Evolutionary conservation across 2,329 filamentous ascomycete species (phyloP).

Genomic region (Colletotrichum lindemuthianum): DNA sequence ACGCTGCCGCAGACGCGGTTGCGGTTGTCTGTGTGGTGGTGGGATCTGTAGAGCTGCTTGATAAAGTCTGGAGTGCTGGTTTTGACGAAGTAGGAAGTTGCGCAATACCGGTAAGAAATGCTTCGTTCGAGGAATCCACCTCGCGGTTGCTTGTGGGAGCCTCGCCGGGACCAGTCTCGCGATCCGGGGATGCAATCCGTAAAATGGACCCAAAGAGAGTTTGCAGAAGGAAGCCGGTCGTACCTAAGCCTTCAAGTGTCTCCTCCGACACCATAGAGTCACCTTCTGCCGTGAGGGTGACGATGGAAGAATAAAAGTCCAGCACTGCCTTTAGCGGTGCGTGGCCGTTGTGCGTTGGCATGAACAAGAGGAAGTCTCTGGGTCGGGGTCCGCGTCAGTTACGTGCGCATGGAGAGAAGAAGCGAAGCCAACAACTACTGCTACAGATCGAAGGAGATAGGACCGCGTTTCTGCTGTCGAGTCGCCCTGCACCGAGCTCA

Average conservation of each 20-base stretch:
- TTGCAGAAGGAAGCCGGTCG: constrained; percentile 75
- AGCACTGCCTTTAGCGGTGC: constrained; percentile 83
- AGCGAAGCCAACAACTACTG: too few species aligned
- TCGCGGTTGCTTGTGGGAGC: constrained; percentile 16
- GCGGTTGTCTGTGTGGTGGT: constrained; percentile 2
- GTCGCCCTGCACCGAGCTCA: background rate
- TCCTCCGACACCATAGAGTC: constrained; percentile 94
- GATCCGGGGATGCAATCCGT: constrained; percentile 66
- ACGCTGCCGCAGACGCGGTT: background rate
- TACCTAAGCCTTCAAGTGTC: constrained; percentile 94
- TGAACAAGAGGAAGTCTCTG: constrained; percentile 94
- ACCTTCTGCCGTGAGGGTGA: constrained; percentile 91
- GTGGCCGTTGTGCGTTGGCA: constrained; percentile 71
- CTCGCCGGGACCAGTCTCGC: constrained; percentile 39
- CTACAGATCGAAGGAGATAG: background rate
- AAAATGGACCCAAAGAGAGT: constrained; percentile 81
- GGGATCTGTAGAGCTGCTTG: constrained; percentile 22
- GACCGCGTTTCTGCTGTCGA: too few species aligned
- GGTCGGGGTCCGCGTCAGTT: constrained; percentile 11
- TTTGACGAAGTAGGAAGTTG: constrained; percentile 32
- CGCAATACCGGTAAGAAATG: constrained; percentile 14
- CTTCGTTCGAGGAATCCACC: constrained; percentile 28
- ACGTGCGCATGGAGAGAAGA: too few species aligned
- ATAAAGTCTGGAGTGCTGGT: constrained; percentile 22
- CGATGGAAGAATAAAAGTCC: constrained; percentile 89